These are phyloP conservation scores for Colletotrichum kahawae DNA, from an alignment of 2,329 filamentous ascomycete species.

Conservation along the genomic window DNA sequence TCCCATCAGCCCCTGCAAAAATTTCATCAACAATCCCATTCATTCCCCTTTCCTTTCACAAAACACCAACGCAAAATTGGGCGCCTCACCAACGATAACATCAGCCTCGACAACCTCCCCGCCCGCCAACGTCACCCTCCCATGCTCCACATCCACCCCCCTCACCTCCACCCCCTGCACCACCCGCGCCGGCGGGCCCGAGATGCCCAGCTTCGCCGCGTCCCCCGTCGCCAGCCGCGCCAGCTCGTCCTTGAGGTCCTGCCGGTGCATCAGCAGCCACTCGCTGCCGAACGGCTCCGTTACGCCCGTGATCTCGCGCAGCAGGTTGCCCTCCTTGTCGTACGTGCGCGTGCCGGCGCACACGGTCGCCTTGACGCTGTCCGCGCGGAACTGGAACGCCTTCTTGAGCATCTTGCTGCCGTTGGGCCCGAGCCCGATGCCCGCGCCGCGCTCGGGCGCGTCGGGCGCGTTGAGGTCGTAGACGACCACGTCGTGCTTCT, in stretches of 20 bases:
- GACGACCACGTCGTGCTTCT: constrained; percentile 5
- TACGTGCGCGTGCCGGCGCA: constrained; percentile 10
- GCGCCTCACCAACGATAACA: constrained; percentile 2
- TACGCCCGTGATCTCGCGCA: constrained; percentile 11
- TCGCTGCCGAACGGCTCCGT: constrained; percentile 17
- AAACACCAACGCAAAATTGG: background rate
- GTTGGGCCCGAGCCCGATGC: constrained; percentile 14
- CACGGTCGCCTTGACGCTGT: background rate
- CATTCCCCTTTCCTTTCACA: no score
- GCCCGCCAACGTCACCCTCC: background rate
- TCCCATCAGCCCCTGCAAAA: constrained; percentile 9
- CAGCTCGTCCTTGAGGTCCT: background rate
- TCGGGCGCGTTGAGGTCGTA: constrained; percentile 6
- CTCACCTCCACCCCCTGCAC: background rate
- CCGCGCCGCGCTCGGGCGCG: constrained; percentile 7
- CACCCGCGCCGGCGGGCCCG: background rate
- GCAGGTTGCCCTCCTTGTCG: constrained; percentile 7
- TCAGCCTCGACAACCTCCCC: background rate
- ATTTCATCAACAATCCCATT: no score
- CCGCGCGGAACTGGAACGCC: constrained; percentile 2
- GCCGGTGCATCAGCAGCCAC: constrained; percentile 9
- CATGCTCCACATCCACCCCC: constrained; percentile 1
- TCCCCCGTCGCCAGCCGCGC: constrained; percentile 6
- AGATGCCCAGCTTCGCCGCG: constrained; percentile 7
- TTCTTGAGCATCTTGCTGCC: constrained; percentile 14